Conservation (phyloP, 371 early-diverging fungal genomes). For the Batrachochytrium dendrobatidis region DNA sequence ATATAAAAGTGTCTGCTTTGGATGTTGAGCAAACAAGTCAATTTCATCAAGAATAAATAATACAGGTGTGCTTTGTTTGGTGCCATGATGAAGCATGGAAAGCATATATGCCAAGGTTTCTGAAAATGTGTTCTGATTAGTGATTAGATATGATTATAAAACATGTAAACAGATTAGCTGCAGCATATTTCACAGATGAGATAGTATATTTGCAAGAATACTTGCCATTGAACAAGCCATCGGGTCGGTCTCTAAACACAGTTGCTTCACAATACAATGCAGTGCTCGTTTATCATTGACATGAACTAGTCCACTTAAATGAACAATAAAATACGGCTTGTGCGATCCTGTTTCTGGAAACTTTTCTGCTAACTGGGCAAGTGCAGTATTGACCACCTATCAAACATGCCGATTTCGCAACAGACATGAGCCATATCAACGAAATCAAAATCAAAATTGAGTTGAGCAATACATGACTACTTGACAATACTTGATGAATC, state of each 20-base stretch:
- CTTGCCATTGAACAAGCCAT: constrained; percentile 12
- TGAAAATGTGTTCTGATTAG: constrained; percentile 50
- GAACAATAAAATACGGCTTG: constrained; percentile 56
- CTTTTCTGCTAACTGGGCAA: too few relatives aligned
- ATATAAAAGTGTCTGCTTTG: constrained; percentile 83
- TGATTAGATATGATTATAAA: too few relatives aligned
- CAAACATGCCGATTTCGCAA: too few relatives aligned
- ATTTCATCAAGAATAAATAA: constrained; percentile 87
- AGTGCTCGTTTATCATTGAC: constrained; percentile 75
- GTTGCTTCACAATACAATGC: constrained; percentile 72
- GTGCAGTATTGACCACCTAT: too few relatives aligned
- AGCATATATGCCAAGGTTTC: constrained; percentile 59
- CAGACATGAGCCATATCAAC: too few relatives aligned
- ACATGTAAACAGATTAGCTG: too few relatives aligned
- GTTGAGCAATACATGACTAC: too few relatives aligned
- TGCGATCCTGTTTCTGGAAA: background rate
- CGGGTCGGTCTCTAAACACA: constrained; percentile 35
- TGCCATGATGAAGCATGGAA: constrained; percentile 35
- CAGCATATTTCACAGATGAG: too few relatives aligned
- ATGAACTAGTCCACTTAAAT: constrained; percentile 74
- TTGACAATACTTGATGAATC: too few relatives aligned
- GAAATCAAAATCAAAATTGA: too few relatives aligned
- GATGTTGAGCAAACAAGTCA: constrained; percentile 80
- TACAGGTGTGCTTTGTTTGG: constrained; percentile 51
- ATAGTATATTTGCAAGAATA: too few relatives aligned